These are phyloP conservation scores for Pichia sp. DNA, from an alignment of 1,139 yeast genomes.

Conservation along the genomic window DNA sequence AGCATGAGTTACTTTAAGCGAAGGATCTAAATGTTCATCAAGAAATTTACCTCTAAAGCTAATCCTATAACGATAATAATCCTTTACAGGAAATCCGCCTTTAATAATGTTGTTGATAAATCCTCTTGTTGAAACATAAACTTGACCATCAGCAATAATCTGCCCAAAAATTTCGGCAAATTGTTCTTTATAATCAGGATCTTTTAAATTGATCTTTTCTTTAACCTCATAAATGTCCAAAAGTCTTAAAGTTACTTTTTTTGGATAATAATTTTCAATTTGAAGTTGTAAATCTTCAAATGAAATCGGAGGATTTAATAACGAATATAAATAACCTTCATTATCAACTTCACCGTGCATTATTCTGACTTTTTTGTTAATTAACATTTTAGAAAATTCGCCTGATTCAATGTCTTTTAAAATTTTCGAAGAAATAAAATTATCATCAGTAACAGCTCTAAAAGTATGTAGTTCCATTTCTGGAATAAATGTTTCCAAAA, in stretches of 20 bases:
- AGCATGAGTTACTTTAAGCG: slow-evolving; percentile 31
- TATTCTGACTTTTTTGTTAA: slow-evolving; percentile 24
- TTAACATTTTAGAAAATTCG: slow-evolving; percentile 28
- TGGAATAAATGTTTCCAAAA: slow-evolving; percentile 29
- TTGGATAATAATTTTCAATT: slow-evolving; percentile 35
- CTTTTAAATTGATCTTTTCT: slow-evolving; percentile 18
- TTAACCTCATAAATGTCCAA: slow-evolving; percentile 28
- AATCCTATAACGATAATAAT: slow-evolving; percentile 31
- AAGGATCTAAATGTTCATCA: slow-evolving; percentile 27
- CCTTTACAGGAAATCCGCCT: slow-evolving; percentile 27
- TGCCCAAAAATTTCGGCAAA: slow-evolving; percentile 29
- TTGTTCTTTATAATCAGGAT: slow-evolving; percentile 18
- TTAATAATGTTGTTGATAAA: slow-evolving; percentile 27
- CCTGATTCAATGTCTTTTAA: slow-evolving; percentile 32
- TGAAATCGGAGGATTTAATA: slow-evolving; percentile 31
- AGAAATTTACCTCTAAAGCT: slow-evolving; percentile 30
- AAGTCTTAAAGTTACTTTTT: slow-evolving; percentile 27
- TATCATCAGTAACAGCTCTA: slow-evolving; percentile 35
- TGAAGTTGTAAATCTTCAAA: slow-evolving; percentile 27
- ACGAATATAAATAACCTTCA: slow-evolving; percentile 32
- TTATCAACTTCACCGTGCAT: slow-evolving; percentile 37
- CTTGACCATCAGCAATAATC: slow-evolving; percentile 37
- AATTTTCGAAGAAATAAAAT: slow-evolving; percentile 30
- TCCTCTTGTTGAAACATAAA: slow-evolving; percentile 34
- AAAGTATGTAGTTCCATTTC: slow-evolving; percentile 33